These are phyloP conservation scores for Nakaseomyces uthaithaninus DNA, from an alignment of 1,139 yeast species.

Conservation along the genomic window DNA sequence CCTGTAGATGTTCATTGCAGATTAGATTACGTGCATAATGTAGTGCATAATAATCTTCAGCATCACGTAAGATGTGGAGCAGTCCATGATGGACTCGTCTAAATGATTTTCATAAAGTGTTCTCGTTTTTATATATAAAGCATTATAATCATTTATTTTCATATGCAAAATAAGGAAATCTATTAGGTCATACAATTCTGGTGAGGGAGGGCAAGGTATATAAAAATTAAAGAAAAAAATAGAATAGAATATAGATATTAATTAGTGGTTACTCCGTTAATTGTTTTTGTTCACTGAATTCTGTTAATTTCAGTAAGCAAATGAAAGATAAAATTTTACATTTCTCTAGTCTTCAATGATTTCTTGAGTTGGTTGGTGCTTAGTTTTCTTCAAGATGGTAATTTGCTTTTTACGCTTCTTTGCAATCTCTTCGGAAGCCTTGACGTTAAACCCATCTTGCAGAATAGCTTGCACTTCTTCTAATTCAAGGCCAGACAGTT, in stretches of 20 bases:
- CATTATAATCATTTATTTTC: too few species aligned
- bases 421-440: constrained; percentile 54
- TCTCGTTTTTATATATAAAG: too few species aligned
- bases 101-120: too few species aligned
- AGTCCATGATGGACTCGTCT: too few species aligned
- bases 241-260: constrained; percentile 4
- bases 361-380: constrained; percentile 23
- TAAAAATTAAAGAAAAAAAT: background rate
- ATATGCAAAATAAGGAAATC: too few species aligned
- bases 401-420: constrained; percentile 31
- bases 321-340: background rate
- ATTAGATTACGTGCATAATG: too few species aligned
- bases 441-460: constrained; percentile 76
- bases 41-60: too few species aligned
- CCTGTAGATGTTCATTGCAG: too few species aligned
- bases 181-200: too few species aligned
- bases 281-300: background rate
- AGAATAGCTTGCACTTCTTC: constrained; percentile 83
- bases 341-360: constrained; percentile 15
- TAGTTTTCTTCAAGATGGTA: constrained; percentile 13
- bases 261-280: background rate
- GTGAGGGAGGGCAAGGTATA: background rate
- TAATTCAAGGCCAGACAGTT: constrained; percentile 77
- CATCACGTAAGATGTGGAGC: too few species aligned
- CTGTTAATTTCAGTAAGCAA: background rate